Evolutionary conservation across 352 stramenopile species (phyloP).

Genomic region (Globisporangium lucens): DNA sequence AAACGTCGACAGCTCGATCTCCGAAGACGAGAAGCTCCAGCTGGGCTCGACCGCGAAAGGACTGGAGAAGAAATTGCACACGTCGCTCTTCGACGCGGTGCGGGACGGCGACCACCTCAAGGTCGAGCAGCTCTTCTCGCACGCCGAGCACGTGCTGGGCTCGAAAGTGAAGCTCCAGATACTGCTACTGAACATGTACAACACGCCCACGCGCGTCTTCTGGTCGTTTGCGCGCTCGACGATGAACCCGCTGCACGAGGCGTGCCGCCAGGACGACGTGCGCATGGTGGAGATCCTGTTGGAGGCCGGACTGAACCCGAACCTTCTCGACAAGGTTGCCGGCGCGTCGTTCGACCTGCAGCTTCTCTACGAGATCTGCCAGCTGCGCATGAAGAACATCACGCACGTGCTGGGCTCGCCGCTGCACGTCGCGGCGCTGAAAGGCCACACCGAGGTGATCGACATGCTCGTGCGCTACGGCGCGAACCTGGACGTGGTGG

Average conservation of each 20-base stretch:
- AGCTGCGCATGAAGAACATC: slow-evolving; percentile 61
- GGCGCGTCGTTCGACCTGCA: slow-evolving; percentile 56
- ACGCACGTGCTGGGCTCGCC: slow-evolving; percentile 62
- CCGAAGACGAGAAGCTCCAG: slow-evolving; percentile 36
- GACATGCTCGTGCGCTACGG: slow-evolving; percentile 52
- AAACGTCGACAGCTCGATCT: slow-evolving; percentile 38
- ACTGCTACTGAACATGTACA: slow-evolving; percentile 71
- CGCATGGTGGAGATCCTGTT: slow-evolving; percentile 54
- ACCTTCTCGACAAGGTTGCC: slow-evolving; percentile 78
- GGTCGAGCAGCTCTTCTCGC: slow-evolving; percentile 42
- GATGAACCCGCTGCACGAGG: slow-evolving; percentile 71
- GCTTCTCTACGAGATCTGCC: slow-evolving; percentile 63
- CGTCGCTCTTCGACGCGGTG: slow-evolving; percentile 46
- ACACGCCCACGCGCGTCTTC: slow-evolving; percentile 47
- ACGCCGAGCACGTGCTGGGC: slow-evolving; percentile 49
- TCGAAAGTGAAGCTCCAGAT: slow-evolving; percentile 64
- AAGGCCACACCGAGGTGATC: slow-evolving; percentile 61
- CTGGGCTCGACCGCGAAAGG: slow-evolving; percentile 32
- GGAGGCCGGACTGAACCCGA: slow-evolving; percentile 59
- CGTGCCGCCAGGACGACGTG: slow-evolving; percentile 58
- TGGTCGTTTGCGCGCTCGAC: slow-evolving; percentile 70
- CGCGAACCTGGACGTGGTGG: slow-evolving; percentile 59
- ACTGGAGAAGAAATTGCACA: slow-evolving; percentile 46
- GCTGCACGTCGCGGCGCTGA: slow-evolving; percentile 65
- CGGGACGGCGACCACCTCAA: slow-evolving; percentile 38